Base-by-base conservation (phyloP, 768 basidiomycete genomes). In the Psilocybe tampanensis region DNA sequence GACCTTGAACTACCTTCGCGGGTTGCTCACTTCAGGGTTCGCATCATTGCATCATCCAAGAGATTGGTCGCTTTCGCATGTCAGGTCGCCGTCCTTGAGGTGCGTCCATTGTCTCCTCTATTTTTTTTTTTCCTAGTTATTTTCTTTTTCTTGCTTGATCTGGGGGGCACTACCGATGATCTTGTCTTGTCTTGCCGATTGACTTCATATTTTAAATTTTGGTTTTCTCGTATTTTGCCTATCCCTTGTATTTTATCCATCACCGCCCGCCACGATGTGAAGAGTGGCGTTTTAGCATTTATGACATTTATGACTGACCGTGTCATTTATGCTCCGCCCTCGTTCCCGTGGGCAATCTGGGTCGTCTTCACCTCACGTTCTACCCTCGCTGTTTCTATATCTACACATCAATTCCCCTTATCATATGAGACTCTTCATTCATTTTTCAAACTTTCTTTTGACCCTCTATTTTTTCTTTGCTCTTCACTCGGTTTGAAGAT, bases 21-120 rank as follows among this genome's bases (percentile, higher is more conserved):
- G 87, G 2, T 82, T 98, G 34, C 83, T 99, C 6, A 86, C 88
- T 1, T 96, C 94, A 13, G 94, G 95, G 21, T 98, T 98, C 68
- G 96, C 94, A 0, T 94, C 92, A n/a, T 72, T 94, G 52, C 86
- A 94, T 69, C 89, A 95, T 62, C 95, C 95, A 4, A 82, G 88
- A 36, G 88, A 89, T 68, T 98, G 94, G 95, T 95, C 93, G 0
- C 81, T 99, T 61, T 81, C 82, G 6, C 96, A 98, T 71, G 97
- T 98, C 41, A 47, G 64, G 24, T 63, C 59, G 5, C 57, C 57
- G 26, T 52, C 55, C 26, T 60, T 64, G 34, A 58, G 62, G 62
- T 61, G 33, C 24, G 60, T 65, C 2, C 19, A 26, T 15, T 32
- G 2, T 32, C n/a, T 9, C 6, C n/a, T 22, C 29, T 18, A 8